phyloP scores from a whole-genome alignment of 805 yeast species.

The Candida nonsorbophila region DNA sequence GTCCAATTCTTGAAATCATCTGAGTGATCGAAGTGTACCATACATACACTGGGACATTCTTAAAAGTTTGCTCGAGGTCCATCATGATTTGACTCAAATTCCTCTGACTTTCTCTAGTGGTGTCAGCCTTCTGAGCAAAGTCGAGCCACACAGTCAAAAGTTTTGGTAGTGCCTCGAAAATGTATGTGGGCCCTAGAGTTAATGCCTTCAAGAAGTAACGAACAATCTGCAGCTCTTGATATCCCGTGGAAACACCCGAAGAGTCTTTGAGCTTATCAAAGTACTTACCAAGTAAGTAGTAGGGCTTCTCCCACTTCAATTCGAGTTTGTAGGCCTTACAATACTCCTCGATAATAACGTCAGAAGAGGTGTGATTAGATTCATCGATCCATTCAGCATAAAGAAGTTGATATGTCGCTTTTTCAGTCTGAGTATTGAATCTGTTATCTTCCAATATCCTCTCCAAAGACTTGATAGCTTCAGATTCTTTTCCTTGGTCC shows the following conservation, averaged over 20 bases:
- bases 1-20: conserved; percentile 71
- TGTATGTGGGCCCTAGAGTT: conserved; percentile 55
- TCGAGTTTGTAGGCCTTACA: conserved; percentile 50
- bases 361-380: conserved; percentile 78
- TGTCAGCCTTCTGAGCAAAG: conserved; percentile 38
- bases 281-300: conserved; percentile 74
- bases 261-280: conserved; percentile 74
- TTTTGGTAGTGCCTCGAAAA: conserved; percentile 84
- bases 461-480: conserved; percentile 67
- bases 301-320: conserved; percentile 68
- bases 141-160: conserved; percentile 91
- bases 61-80: conserved; percentile 40
- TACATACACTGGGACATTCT: conserved; percentile 42
- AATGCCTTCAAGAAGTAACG: conserved; percentile 55
- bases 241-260: conserved; percentile 44
- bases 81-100: conserved; percentile 43
- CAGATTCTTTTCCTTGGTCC: conserved; percentile 83
- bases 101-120: conserved; percentile 25
- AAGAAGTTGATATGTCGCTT: conserved; percentile 55
- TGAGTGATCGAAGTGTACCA: conserved; percentile 90
- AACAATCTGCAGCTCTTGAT: conserved; percentile 51
- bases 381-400: conserved; percentile 86
- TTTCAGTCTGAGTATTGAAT: conserved; percentile 11
- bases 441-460: conserved; percentile 26
- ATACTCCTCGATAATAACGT: conserved; percentile 67